Evolutionary conservation across 768 basidiomycete species (phyloP).

Genomic region (Kwoniella sp.): DNA sequence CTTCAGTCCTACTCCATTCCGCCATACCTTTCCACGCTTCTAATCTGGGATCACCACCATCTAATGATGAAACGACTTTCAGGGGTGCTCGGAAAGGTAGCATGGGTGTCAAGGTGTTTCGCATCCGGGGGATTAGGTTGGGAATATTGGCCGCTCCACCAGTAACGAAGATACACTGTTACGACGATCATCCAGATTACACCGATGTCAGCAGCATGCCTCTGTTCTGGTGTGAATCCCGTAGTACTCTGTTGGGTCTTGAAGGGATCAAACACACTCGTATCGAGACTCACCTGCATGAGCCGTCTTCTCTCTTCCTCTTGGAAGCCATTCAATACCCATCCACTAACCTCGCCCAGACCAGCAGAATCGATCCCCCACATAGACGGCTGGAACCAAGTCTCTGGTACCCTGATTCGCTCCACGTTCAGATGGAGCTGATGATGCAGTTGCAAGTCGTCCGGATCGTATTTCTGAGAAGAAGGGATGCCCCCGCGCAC

Average conservation of each 20-base stretch:
- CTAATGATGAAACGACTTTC: conserved; percentile 62
- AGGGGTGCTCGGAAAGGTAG: conserved; percentile 80
- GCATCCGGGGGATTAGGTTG: conserved; percentile 68
- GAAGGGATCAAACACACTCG: too few relatives aligned
- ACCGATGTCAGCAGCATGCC: background rate
- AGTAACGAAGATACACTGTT: conserved; percentile 84
- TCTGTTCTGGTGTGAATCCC: too few relatives aligned
- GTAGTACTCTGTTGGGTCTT: background rate
- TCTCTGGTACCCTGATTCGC: conserved; percentile 85
- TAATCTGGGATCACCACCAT: conserved; percentile 62
- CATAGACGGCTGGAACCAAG: conserved; percentile 90
- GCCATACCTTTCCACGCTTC: conserved; percentile 97
- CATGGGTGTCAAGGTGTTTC: conserved; percentile 76
- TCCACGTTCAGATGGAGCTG: conserved; percentile 89
- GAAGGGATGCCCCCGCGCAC: conserved; percentile 54
- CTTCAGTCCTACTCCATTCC: conserved; percentile 57
- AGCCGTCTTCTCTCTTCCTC: conserved; percentile 70
- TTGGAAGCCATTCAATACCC: conserved; percentile 72
- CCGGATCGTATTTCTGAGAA: conserved; percentile 65
- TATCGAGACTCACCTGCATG: conserved; percentile 73
- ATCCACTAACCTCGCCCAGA: conserved; percentile 85
- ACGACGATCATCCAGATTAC: background rate
- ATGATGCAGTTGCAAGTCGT: conserved; percentile 53
- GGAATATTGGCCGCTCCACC: conserved; percentile 77
- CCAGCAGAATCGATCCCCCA: conserved; percentile 94